These are phyloP conservation scores for Peronospora belbahrii DNA, from an alignment of 352 stramenopile species.

Conservation along the genomic window DNA sequence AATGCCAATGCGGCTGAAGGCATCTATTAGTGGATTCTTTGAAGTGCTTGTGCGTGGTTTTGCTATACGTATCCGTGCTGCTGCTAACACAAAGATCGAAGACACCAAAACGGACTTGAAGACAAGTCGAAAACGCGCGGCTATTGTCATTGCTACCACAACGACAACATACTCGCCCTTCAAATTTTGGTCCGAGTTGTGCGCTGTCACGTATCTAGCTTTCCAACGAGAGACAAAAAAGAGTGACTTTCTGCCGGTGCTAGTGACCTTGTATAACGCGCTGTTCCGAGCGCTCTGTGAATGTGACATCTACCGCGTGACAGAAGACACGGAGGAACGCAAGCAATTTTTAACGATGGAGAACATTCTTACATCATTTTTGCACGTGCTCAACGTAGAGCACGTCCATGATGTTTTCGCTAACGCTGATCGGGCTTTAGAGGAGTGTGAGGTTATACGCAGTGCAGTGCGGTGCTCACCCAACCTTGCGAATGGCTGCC, in stretches of 20 bases:
- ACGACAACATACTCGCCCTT: slow-evolving; percentile 77
- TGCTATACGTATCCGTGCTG: slow-evolving; percentile 47
- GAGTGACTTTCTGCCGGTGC: slow-evolving; percentile 22
- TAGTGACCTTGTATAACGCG: slow-evolving; percentile 45
- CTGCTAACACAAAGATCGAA: slow-evolving; percentile 58
- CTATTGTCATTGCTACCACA: slow-evolving; percentile 65
- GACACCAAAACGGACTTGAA: slow-evolving; percentile 63
- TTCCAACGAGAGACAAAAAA: slow-evolving; percentile 30
- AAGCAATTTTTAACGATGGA: slow-evolving; percentile 79
- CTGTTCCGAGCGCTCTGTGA: slow-evolving; percentile 63
- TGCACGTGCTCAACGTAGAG: slow-evolving; percentile 17
- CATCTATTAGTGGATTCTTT: slow-evolving; percentile 49
- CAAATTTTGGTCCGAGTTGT: slow-evolving; percentile 83
- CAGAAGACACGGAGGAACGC: slow-evolving; percentile 76
- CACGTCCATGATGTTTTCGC: slow-evolving; percentile 3
- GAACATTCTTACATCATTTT: slow-evolving; percentile 51
- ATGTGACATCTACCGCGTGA: slow-evolving; percentile 76
- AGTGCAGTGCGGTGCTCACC: slow-evolving; percentile 63
- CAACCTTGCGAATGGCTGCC: slow-evolving; percentile 63
- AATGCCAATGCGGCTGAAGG: slow-evolving; percentile 27
- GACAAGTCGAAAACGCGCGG: slow-evolving; percentile 65
- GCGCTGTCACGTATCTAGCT: slow-evolving; percentile 43
- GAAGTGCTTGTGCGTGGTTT: slow-evolving; percentile 59
- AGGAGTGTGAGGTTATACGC: slow-evolving; percentile 43
- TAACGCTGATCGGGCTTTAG: slow-evolving; percentile 13